Percentiles rank a stretch among this genome's conserved stretches.
Evolutionary conservation across 2,329 filamentous ascomycete genomes (phyloP).

Genomic region (Epichloe sylvatica): DNA sequence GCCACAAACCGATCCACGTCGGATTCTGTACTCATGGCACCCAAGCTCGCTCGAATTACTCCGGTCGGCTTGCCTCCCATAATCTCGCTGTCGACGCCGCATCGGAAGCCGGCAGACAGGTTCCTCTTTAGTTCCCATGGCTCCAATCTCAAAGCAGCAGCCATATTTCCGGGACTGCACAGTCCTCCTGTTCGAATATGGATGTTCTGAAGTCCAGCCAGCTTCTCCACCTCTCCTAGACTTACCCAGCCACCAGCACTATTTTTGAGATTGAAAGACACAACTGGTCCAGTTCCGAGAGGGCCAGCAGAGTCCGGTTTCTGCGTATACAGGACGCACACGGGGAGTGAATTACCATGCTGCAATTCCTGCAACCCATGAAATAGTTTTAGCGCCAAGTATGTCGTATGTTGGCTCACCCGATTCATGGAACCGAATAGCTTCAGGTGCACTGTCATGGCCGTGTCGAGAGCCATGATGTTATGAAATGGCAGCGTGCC

Average conservation of each 20-base stretch:
- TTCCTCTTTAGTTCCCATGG: conserved; percentile 75
- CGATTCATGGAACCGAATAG: conserved; percentile 59
- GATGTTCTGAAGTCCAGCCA: conserved; percentile 63
- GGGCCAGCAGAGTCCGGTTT: conserved; percentile 9
- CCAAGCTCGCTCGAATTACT: conserved; percentile 70
- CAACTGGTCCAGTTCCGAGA: conserved; percentile 52
- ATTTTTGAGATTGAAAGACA: conserved; percentile 72
- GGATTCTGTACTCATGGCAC: conserved; percentile 69
- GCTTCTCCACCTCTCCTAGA: conserved; percentile 73
- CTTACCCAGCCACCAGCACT: conserved; percentile 60
- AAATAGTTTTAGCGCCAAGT: conserved; percentile 46
- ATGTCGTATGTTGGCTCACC: conserved; percentile 57
- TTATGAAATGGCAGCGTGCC: conserved; percentile 83
- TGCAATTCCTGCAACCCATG: conserved; percentile 42
- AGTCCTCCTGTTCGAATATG: conserved; percentile 79
- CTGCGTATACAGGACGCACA: conserved; percentile 53
- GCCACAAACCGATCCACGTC: conserved; percentile 61
- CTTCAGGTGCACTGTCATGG: conserved; percentile 52
- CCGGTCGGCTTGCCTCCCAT: conserved; percentile 78
- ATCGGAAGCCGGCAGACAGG: conserved; percentile 72
- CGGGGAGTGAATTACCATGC: conserved; percentile 53
- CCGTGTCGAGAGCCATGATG: conserved; percentile 68
- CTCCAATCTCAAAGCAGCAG: conserved; percentile 54
- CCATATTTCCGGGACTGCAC: conserved; percentile 83
- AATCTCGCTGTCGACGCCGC: conserved; percentile 70